phyloP scores from a whole-genome alignment of 2,329 filamentous ascomycete genomes.

The Neophaeococcomyces mojaviensis region DNA sequence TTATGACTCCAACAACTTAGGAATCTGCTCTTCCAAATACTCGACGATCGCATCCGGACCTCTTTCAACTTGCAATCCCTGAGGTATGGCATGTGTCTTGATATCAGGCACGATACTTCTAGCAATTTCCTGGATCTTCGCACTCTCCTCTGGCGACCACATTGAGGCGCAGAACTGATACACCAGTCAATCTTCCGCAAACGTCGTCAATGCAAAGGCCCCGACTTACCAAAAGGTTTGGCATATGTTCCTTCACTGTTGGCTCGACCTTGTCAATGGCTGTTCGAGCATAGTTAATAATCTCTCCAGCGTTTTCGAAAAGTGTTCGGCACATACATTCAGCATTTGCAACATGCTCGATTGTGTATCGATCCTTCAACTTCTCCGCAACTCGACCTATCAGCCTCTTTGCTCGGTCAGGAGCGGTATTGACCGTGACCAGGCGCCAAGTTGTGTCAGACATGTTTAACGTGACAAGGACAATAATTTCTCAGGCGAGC shows the following conservation, averaged over 20 bases:
- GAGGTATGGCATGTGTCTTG: slow-evolving; percentile 37
- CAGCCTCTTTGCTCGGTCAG: slow-evolving; percentile 55
- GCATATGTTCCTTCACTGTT: slow-evolving; percentile 17
- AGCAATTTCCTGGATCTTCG: slow-evolving; percentile 32
- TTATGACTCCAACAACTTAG: slow-evolving; percentile 26
- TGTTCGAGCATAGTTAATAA: background rate
- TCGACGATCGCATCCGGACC: slow-evolving; percentile 38
- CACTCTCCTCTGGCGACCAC: slow-evolving; percentile 42
- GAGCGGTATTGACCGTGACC: slow-evolving; percentile 61
- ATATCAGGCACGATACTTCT: slow-evolving; percentile 31
- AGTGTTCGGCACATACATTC: slow-evolving; percentile 40
- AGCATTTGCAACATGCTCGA: slow-evolving; percentile 56
- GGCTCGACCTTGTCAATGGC: slow-evolving; percentile 8
- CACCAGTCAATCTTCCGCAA: slow-evolving; percentile 5
- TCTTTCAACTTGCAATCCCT: slow-evolving; percentile 35
- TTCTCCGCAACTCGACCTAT: slow-evolving; percentile 55
- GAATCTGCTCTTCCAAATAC: slow-evolving; percentile 35
- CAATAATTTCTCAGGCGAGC: too few species aligned
- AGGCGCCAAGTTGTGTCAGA: slow-evolving; percentile 34
- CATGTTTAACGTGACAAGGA: background rate
- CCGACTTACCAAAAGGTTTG: slow-evolving; percentile 3
- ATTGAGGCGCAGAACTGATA: slow-evolving; percentile 55
- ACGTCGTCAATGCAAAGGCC: background rate
- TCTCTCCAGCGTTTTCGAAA: background rate
- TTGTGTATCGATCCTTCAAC: slow-evolving; percentile 56